Evolutionary conservation across 2,329 filamentous ascomycete species (phyloP).

Genomic region (Plenodomus biglobosus): DNA sequence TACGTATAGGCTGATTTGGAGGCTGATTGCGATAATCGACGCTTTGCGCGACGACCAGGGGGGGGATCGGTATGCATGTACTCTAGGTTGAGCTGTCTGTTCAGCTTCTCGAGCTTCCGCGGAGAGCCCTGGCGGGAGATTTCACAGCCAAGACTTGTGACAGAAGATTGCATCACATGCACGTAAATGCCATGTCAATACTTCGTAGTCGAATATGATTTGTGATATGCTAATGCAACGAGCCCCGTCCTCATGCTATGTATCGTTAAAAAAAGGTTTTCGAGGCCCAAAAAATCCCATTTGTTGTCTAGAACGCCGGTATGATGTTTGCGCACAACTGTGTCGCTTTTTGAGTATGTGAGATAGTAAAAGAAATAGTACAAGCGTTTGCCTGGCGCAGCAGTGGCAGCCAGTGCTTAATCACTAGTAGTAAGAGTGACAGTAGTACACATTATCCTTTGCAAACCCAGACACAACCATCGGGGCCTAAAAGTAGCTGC

Average conservation of each 20-base stretch:
- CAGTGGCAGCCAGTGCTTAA: neutral
- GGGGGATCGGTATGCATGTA: too few relatives aligned
- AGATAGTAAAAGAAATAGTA: neutral
- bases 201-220: neutral
- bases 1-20: too few relatives aligned
- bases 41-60: too few relatives aligned
- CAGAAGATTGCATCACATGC: too few relatives aligned
- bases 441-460: neutral
- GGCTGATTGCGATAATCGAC: too few relatives aligned
- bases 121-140: too few relatives aligned
- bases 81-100: too few relatives aligned
- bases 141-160: too few relatives aligned
- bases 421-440: neutral
- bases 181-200: too few relatives aligned
- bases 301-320: neutral
- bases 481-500: slow-evolving; percentile 6
- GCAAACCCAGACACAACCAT: neutral
- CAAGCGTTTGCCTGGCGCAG: neutral
- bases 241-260: neutral
- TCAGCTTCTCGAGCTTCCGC: too few relatives aligned
- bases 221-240: neutral
- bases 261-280: neutral
- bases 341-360: neutral
- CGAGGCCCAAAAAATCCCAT: neutral
- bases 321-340: neutral